Percentiles rank a stretch among this genome's conserved stretches.
Evolutionary conservation across 192 early-diverging fungal species (phyloP).

Genomic region (Dissophora globulifera): DNA sequence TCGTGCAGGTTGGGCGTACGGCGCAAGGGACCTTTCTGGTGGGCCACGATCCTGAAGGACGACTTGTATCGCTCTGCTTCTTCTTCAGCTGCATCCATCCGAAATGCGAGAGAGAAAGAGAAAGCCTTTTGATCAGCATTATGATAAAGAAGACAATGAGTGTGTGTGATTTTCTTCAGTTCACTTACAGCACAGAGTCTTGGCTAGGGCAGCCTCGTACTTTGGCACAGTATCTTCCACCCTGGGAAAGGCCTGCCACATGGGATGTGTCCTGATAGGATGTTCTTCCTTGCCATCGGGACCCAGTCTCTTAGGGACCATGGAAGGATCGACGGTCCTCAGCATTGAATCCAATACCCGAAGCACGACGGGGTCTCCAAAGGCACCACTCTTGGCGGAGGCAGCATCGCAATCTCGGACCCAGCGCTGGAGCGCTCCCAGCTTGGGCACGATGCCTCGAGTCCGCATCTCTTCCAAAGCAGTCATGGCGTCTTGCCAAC

Average conservation of each 20-base stretch:
- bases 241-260: slow-evolving; percentile 57
- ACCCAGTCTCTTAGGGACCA: slow-evolving; percentile 51
- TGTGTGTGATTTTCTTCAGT: too few relatives aligned
- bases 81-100: slow-evolving; percentile 24
- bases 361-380: slow-evolving; percentile 60
- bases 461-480: slow-evolving; percentile 65
- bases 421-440: slow-evolving; percentile 75
- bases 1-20: slow-evolving; percentile 69
- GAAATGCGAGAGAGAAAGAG: background rate
- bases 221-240: slow-evolving; percentile 25
- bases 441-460: slow-evolving; percentile 58
- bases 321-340: slow-evolving; percentile 66
- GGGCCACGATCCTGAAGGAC: slow-evolving; percentile 61
- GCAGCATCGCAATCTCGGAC: slow-evolving; percentile 79
- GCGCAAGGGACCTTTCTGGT: slow-evolving; percentile 66
- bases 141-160: too few relatives aligned
- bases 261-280: slow-evolving; percentile 44
- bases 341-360: slow-evolving; percentile 71
- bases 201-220: slow-evolving; percentile 40
- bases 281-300: slow-evolving; percentile 4
- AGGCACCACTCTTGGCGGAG: slow-evolving; percentile 53
- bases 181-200: slow-evolving; percentile 43
- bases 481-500: slow-evolving; percentile 66
- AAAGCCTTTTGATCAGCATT: too few relatives aligned
- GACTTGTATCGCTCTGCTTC: slow-evolving; percentile 36